A percentile compares a stretch with the other conserved stretches of the same genome.
phyloP scores from a whole-genome alignment of 768 basidiomycete species.

The Xerocomellus intermedius region DNA sequence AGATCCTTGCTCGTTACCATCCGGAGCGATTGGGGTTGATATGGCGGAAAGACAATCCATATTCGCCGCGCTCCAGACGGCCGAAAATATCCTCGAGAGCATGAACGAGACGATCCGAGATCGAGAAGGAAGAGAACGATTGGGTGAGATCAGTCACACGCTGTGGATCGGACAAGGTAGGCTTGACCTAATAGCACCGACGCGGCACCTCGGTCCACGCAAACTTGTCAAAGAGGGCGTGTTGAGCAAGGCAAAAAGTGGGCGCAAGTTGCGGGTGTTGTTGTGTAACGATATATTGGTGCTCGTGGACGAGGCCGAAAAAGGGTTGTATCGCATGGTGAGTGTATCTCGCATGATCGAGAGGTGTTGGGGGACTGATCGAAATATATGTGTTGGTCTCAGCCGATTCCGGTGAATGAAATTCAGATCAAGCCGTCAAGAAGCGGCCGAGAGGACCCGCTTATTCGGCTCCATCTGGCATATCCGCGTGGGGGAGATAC shows the following conservation, averaged over 20 bases:
- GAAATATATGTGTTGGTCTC: not conserved
- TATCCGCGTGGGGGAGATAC: conserved; percentile 76
- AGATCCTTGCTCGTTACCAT: conserved; percentile 39
- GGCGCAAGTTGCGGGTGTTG: conserved; percentile 70
- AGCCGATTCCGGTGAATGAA: conserved; percentile 78
- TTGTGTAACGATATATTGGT: conserved; percentile 90
- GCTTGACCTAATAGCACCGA: conserved; percentile 88
- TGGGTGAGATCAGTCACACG: conserved; percentile 70
- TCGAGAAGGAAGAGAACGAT: conserved; percentile 76
- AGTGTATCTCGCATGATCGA: conserved; percentile 23
- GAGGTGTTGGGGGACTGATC: not conserved
- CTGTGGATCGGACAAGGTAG: conserved; percentile 88
- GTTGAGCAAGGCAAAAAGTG: conserved; percentile 80
- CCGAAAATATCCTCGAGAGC: conserved; percentile 69
- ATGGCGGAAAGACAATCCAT: conserved; percentile 56
- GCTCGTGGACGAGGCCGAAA: conserved; percentile 69
- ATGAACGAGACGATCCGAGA: conserved; percentile 91
- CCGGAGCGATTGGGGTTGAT: conserved; percentile 4
- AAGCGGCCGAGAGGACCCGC: conserved; percentile 57
- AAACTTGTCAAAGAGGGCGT: conserved; percentile 76
- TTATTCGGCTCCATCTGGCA: conserved; percentile 62
- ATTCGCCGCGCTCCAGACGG: conserved; percentile 51
- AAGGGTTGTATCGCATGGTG: conserved; percentile 82
- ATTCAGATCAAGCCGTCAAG: conserved; percentile 57
- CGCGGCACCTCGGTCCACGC: conserved; percentile 79